Conservation (phyloP, 2,329 filamentous ascomycete species). For the Raffaelea ambrosiae region DNA sequence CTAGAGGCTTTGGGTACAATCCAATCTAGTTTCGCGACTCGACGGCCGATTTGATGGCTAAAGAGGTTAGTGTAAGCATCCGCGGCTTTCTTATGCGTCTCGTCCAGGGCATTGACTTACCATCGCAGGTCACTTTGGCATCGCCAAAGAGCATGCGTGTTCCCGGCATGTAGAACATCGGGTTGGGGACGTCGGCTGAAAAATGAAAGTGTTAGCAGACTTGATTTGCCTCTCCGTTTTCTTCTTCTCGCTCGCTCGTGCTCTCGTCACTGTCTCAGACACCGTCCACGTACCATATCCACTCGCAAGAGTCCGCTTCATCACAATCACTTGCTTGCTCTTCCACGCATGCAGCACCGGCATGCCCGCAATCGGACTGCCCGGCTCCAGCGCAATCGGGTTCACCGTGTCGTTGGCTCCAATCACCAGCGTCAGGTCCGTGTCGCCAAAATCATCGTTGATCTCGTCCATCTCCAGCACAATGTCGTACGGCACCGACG, state of each 20-base stretch:
- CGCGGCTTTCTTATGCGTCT: background rate
- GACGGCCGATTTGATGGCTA: constrained; percentile 23
- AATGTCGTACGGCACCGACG: constrained; percentile 82
- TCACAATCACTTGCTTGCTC: constrained; percentile 85
- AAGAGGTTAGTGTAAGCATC: background rate
- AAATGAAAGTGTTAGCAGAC: background rate
- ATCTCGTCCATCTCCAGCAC: constrained; percentile 95
- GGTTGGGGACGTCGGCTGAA: constrained; percentile 77
- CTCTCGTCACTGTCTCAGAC: too few relatives aligned
- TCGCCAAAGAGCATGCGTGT: constrained; percentile 91
- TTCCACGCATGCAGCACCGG: constrained; percentile 89
- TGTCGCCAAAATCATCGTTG: constrained; percentile 82
- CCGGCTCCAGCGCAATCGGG: constrained; percentile 76
- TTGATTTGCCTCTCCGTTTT: background rate
- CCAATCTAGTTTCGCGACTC: constrained; percentile 16
- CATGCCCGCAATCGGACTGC: constrained; percentile 83
- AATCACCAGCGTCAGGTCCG: constrained; percentile 80
- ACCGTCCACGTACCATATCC: constrained; percentile 64
- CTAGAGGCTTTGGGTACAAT: background rate
- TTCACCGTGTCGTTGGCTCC: constrained; percentile 92
- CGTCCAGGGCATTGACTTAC: constrained; percentile 32
- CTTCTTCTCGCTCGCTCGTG: background rate
- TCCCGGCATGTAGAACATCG: constrained; percentile 87
- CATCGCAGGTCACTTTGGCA: constrained; percentile 75
- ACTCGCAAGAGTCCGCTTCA: constrained; percentile 86